phyloP scores from a whole-genome alignment of 179 eudicot species.

The Gypsophila paniculata region DNA sequence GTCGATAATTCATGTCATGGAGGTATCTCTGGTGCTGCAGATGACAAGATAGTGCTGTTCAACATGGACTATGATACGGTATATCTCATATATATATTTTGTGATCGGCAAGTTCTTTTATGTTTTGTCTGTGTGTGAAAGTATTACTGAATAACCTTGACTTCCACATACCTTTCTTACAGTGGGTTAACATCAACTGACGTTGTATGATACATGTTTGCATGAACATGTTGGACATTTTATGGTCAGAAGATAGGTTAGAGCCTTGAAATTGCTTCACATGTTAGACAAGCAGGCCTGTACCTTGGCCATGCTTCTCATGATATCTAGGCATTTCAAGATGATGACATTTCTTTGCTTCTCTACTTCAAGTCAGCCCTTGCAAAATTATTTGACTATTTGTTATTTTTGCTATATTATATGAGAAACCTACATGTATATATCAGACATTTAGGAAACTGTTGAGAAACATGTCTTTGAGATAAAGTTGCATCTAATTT shows the following conservation, averaged over 20 bases:
- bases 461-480: background rate
- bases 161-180: background rate
- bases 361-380: slow-evolving; percentile 1
- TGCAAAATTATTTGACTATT: background rate
- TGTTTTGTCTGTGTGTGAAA: background rate
- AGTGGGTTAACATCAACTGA: background rate
- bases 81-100: slow-evolving; percentile 18
- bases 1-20: slow-evolving; percentile 70
- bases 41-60: slow-evolving; percentile 65
- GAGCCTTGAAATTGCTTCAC: too few relatives aligned
- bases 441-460: background rate
- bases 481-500: background rate
- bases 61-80: slow-evolving; percentile 55
- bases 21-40: slow-evolving; percentile 79
- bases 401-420: background rate
- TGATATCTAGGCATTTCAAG: background rate
- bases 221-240: background rate
- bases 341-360: background rate
- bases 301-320: too few relatives aligned
- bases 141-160: background rate
- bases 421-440: too few relatives aligned
- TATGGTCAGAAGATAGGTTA: background rate
- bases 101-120: background rate
- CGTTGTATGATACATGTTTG: too few relatives aligned
- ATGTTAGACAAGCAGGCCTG: background rate